phyloP scores from a whole-genome alignment of 1,284 basidiomycete species.

The Fomitopsis pinicola region DNA sequence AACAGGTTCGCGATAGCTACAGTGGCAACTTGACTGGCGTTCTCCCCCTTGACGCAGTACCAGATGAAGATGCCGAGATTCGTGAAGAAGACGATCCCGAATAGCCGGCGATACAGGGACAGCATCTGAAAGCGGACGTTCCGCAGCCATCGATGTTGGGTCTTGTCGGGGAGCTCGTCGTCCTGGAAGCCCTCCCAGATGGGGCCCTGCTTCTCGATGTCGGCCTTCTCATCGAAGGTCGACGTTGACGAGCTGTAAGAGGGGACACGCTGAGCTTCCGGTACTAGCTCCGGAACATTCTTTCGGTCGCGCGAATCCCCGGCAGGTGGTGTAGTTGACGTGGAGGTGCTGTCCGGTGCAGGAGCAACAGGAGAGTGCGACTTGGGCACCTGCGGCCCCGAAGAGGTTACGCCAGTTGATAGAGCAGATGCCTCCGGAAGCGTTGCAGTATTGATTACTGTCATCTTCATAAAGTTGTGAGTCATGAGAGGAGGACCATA shows the following conservation, averaged over 20 bases:
- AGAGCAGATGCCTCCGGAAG: neutral
- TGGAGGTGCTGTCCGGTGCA: neutral
- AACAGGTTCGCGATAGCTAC: slow-evolving; percentile 50
- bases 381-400: neutral
- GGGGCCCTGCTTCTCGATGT: slow-evolving; percentile 23
- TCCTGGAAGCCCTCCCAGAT: slow-evolving; percentile 49
- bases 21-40: slow-evolving; percentile 40
- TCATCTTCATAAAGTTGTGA: neutral
- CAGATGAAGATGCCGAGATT: slow-evolving; percentile 50
- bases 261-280: neutral
- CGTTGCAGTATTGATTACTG: neutral
- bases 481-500: neutral
- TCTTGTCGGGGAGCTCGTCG: slow-evolving; percentile 46
- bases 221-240: slow-evolving; percentile 12
- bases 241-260: slow-evolving; percentile 7
- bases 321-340: neutral
- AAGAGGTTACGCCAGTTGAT: neutral
- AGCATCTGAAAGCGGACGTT: slow-evolving; percentile 52
- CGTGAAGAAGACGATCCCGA: slow-evolving; percentile 48
- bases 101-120: slow-evolving; percentile 51
- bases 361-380: neutral
- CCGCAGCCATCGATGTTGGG: slow-evolving; percentile 37
- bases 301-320: neutral
- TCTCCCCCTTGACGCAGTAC: slow-evolving; percentile 30
- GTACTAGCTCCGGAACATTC: neutral